A percentile compares a stretch with the other conserved stretches of the same genome.
Conservation (phyloP, 177 flowering plant genomes). For the Vitis hybrid region DNA sequence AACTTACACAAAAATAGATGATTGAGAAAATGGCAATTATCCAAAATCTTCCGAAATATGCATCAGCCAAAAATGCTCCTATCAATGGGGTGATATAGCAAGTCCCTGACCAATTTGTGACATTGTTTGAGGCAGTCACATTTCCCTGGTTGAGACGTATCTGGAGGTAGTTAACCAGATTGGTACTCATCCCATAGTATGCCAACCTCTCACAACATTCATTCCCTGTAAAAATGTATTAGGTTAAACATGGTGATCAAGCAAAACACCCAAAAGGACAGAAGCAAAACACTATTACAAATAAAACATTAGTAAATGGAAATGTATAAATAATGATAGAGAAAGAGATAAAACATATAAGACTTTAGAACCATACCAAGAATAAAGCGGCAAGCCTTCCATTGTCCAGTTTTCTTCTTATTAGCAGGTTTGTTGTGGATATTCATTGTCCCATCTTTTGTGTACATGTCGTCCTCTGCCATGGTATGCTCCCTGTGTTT, state of each 20-base stretch:
- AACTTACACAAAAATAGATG: slow-evolving; percentile 44
- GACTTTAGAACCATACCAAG: slow-evolving; percentile 26
- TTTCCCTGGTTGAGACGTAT: slow-evolving; percentile 32
- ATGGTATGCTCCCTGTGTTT: background rate
- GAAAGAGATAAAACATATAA: background rate
- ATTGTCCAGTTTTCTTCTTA: slow-evolving; percentile 40
- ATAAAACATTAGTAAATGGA: no score
- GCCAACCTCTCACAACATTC: slow-evolving; percentile 62
- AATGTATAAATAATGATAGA: no score
- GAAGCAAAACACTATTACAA: background rate
- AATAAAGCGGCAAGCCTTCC: slow-evolving; percentile 48
- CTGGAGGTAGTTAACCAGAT: slow-evolving; percentile 45
- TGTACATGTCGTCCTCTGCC: slow-evolving; percentile 32
- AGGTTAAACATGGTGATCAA: background rate
- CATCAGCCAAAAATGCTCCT: slow-evolving; percentile 65
- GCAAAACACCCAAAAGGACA: background rate
- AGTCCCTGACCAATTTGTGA: slow-evolving; percentile 56
- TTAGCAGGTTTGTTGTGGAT: slow-evolving; percentile 29
- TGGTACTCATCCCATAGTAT: slow-evolving; percentile 58
- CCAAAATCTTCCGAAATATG: slow-evolving; percentile 63
- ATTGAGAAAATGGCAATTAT: slow-evolving; percentile 41
- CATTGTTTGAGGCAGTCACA: slow-evolving; percentile 40
- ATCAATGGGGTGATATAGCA: slow-evolving; percentile 48
- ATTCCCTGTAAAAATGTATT: slow-evolving; percentile 25
- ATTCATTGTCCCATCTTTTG: slow-evolving; percentile 42